Evolutionary conservation across 1,284 basidiomycete genomes (phyloP).

Genomic region (Exobasidium cylindrosporum): DNA sequence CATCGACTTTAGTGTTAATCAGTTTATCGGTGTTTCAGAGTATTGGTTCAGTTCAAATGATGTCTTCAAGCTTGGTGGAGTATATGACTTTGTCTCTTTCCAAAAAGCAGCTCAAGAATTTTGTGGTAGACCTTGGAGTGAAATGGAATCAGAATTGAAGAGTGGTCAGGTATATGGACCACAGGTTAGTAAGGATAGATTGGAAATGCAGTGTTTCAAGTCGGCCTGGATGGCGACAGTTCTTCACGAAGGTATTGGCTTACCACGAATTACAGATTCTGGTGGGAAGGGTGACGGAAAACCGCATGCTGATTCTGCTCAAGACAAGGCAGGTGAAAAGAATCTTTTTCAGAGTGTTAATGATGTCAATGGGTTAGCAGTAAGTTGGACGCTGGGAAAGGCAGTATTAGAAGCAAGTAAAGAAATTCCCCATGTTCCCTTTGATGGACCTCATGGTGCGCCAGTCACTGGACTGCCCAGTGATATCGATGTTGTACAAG

Average conservation of each 20-base stretch:
- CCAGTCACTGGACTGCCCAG: background rate
- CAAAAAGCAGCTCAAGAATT: conserved; percentile 86
- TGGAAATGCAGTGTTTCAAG: conserved; percentile 99
- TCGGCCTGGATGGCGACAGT: conserved; percentile 97
- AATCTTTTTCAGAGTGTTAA: conserved; percentile 83
- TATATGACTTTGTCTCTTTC: conserved; percentile 93
- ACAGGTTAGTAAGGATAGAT: conserved; percentile 71
- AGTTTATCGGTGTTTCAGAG: conserved; percentile 95
- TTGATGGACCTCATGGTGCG: background rate
- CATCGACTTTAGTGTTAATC: conserved; percentile 77
- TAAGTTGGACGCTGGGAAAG: conserved; percentile 96
- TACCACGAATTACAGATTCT: conserved; percentile 82
- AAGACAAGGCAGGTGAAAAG: conserved; percentile 45
- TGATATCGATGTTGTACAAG: background rate
- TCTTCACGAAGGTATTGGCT: conserved; percentile 89
- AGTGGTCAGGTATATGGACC: conserved; percentile 62
- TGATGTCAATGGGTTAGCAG: conserved; percentile 82
- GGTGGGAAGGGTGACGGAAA: conserved; percentile 41
- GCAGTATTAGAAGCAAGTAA: conserved; percentile 93
- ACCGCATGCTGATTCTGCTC: conserved; percentile 40
- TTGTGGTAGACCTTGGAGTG: conserved; percentile 75
- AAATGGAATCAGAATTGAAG: conserved; percentile 70
- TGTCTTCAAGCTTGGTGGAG: conserved; percentile 86
- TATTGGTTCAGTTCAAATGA: conserved; percentile 99
- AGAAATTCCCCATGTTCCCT: conserved; percentile 36